Base-by-base conservation (phyloP, 1,284 basidiomycete species). In the Naganishia sp. region DNA sequence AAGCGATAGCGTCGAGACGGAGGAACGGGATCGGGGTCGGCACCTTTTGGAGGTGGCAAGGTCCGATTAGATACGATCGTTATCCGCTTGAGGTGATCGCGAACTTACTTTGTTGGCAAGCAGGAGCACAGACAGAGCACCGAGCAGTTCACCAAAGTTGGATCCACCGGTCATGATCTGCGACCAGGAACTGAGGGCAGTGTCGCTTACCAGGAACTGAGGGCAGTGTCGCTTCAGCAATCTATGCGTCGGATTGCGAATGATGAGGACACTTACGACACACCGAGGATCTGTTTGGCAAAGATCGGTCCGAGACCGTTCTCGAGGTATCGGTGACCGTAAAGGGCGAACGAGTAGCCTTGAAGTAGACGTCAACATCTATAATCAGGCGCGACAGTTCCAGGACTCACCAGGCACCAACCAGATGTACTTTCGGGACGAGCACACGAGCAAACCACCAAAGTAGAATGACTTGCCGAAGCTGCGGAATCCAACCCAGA, bases 301-400 rank as follows among this genome's bases (percentile, higher is more conserved):
- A 76, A 76, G 59, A 76, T 76, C 53, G 76, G 77, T 31, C 74
- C 73, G n/a, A 79, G 70, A 64, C 73, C 74, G 63, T 76, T 78
- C 71, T 80, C 78, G 68, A 79, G 75, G 71, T 78, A 79, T 55
- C 78, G 75, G 67, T 79, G 78, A 55, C 74, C 75, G 67, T 79
- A 78, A 16, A 80, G 74, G 23, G 77, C 77, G 52, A 78, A 66
- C 21, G 75, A 72, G 71, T 77, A 75, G 50, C 73, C 59, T 61
- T n/a, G 25, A 23, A 49, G n/a, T 18, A 0, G 13, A 10, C 0
- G 33, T 55, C 53, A 55, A 36, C 31, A 23, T 16, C 18, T 13
- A 16, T 33, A 16, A 16, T n/a, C 0, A 6, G 52, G 9, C 1
- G 3, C 33, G 39, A 25, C 60, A 36, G 15, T 21, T 31, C 31